Evolutionary conservation across 768 basidiomycete species (phyloP), one percentile per base, ranked within the genome.

Genomic region (Mrakia frigida): DNA sequence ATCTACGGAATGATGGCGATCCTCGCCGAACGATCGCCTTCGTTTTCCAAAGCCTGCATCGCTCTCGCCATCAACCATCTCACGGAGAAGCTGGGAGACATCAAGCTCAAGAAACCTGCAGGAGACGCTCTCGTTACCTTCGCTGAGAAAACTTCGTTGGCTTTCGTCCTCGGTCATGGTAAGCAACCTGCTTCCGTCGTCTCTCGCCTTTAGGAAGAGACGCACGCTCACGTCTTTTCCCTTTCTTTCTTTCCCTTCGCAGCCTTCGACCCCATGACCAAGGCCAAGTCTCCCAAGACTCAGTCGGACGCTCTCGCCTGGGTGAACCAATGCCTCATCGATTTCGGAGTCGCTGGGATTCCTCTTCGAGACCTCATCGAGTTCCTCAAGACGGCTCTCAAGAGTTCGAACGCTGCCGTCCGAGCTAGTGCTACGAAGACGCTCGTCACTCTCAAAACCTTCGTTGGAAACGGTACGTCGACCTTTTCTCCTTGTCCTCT

Each of bases 221-320:
- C 37, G 1, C 37, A 25, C n/a, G 37, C 33, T 1, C 33, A 3
- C 65, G 46, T 1, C 70, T 41, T 33, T 61, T 14, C 3, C 23
- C 5, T 6, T 28, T 61, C 25, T 23, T 11, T 21, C 2, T 43
- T 63, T n/a, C 16, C 39, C 11, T 21, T 3, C 52, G 1, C 78
- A 97, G 97, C 90, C 0, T 99, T 97, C 81, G 97, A 98, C 33
- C 91, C 96, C 0, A 85, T 99, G 80, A 88, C 88, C 39, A 97
- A 95, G 84, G 94, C 94, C 82, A 99, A 99, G 82, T 96, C 97
- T 4, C 96, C 97, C 0, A 99, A 98, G 84, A 93, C 94, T 60
- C 87, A 98, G 46, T 93, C 94, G 0, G 97, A 99, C 82, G 90
- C 94, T 2, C 84, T 95, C 67, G 84, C 86, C 35, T 98, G 96